These are phyloP conservation scores for Pseudocohnilembus persalinus DNA, from an alignment of 169 alveolate species.

Conservation along the genomic window DNA sequence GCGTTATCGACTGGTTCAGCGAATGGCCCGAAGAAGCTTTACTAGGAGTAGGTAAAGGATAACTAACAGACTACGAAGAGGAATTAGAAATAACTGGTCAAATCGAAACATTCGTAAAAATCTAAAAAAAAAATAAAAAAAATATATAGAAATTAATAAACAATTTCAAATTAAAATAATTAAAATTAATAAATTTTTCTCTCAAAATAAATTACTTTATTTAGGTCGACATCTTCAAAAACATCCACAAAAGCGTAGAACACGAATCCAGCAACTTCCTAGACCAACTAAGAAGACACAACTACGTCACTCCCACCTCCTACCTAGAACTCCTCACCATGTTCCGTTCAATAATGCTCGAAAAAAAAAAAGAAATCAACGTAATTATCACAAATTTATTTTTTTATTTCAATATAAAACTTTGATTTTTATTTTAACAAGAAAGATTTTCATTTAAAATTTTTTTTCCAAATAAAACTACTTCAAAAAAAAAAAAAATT, in stretches of 20 bases:
- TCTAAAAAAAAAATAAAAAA: too few species aligned
- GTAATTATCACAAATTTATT: too few species aligned
- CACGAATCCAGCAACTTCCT: conserved; percentile 74
- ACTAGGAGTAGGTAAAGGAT: conserved; percentile 89
- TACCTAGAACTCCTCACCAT: conserved; percentile 74
- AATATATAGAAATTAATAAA: too few species aligned
- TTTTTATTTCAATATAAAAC: too few species aligned
- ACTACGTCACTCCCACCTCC: conserved; percentile 87
- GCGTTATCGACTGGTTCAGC: conserved; percentile 94
- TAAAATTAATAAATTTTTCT: conserved; percentile 1
- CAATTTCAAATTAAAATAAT: too few species aligned
- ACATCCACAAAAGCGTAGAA: conserved; percentile 92
- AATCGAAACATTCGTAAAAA: background rate
- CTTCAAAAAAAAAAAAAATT: too few species aligned
- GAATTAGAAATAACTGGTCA: conserved; percentile 37
- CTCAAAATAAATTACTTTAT: conserved; percentile 17
- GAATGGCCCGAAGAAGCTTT: conserved; percentile 96
- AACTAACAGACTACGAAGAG: conserved; percentile 75
- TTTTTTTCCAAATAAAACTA: too few species aligned
- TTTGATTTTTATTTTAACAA: too few species aligned
- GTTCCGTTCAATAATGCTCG: conserved; percentile 69
- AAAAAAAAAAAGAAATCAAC: conserved; percentile 75
- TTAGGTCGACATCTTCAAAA: conserved; percentile 83
- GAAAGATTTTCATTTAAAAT: too few species aligned
- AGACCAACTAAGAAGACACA: conserved; percentile 71